Percentiles rank a stretch among this genome's conserved stretches.
Conservation (phyloP, 257 asterid genomes). For the Parsonsia alboflavescens region DNA sequence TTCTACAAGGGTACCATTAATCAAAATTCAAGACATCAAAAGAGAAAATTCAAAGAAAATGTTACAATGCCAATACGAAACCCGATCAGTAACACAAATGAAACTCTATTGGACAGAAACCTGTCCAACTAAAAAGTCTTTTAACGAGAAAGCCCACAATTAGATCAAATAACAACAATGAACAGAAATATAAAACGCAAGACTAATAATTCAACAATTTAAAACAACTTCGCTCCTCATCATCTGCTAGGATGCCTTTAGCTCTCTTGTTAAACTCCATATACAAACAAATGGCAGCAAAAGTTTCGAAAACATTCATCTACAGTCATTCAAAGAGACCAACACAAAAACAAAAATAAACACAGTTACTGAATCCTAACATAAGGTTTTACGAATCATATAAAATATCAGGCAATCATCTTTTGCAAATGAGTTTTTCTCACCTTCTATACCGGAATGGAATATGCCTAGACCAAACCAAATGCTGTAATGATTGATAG, state of each 20-base stretch:
- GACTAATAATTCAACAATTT: not conserved
- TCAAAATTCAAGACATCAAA: not conserved
- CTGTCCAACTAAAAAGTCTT: not conserved
- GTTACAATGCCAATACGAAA: not conserved
- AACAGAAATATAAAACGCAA: not conserved
- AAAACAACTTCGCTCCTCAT: not conserved
- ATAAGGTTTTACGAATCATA: not conserved
- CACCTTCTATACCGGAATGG: constrained; percentile 58
- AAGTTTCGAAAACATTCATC: not conserved
- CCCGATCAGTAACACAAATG: too few relatives aligned
- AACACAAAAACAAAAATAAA: constrained; percentile 3
- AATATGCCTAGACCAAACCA: constrained; percentile 52
- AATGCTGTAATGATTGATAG: constrained; percentile 33
- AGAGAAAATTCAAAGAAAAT: not conserved
- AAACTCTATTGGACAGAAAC: too few relatives aligned
- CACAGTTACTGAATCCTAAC: not conserved
- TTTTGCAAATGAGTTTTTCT: not conserved
- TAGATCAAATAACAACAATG: not conserved
- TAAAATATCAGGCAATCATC: not conserved
- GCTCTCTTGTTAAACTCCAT: not conserved
- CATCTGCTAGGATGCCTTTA: not conserved
- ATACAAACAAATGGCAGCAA: not conserved
- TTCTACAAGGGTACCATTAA: not conserved
- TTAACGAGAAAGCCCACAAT: constrained; percentile 2
- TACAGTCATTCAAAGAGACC: not conserved